Conservation (phyloP, 371 early-diverging fungal species). For the Mucor mucedo region DNA sequence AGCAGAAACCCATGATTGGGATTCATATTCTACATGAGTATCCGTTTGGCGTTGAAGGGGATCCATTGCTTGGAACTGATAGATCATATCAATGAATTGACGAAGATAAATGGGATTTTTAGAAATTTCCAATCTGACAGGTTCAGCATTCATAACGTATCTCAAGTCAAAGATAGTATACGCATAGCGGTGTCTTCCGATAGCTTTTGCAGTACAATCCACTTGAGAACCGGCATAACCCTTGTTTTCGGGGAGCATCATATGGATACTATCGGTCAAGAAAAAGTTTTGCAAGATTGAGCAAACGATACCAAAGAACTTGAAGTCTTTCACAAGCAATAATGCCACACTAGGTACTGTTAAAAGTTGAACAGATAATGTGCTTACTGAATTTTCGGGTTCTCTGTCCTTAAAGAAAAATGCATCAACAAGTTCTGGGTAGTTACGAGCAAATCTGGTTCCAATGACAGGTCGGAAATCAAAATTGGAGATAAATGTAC, state of each 20-base stretch:
- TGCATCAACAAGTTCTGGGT: slow-evolving; percentile 74
- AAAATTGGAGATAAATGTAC: slow-evolving; percentile 78
- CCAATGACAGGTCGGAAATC: slow-evolving; percentile 74
- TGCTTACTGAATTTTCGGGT: slow-evolving; percentile 84
- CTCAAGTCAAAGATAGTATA: slow-evolving; percentile 87
- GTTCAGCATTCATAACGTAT: slow-evolving; percentile 73
- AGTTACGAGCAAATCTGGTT: slow-evolving; percentile 80
- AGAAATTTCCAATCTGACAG: slow-evolving; percentile 59
- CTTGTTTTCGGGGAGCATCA: slow-evolving; percentile 39
- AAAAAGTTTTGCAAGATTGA: slow-evolving; percentile 74
- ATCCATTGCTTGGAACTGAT: slow-evolving; percentile 93
- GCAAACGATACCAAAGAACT: slow-evolving; percentile 73
- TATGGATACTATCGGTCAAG: slow-evolving; percentile 58
- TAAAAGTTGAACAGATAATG: slow-evolving; percentile 91
- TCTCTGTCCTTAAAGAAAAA: slow-evolving; percentile 88
- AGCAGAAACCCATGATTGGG: slow-evolving; percentile 86
- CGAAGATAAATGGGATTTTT: slow-evolving; percentile 68
- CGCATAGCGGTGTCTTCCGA: slow-evolving; percentile 80
- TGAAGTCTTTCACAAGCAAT: slow-evolving; percentile 78
- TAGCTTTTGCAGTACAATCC: slow-evolving; percentile 75
- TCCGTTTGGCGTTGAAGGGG: slow-evolving; percentile 74
- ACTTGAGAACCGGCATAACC: slow-evolving; percentile 55
- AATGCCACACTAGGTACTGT: slow-evolving; percentile 91
- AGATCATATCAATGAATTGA: slow-evolving; percentile 79
- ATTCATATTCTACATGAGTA: slow-evolving; percentile 91